Base-by-base conservation (phyloP, 495 filamentous ascomycete genomes). In the Halenospora varia region DNA sequence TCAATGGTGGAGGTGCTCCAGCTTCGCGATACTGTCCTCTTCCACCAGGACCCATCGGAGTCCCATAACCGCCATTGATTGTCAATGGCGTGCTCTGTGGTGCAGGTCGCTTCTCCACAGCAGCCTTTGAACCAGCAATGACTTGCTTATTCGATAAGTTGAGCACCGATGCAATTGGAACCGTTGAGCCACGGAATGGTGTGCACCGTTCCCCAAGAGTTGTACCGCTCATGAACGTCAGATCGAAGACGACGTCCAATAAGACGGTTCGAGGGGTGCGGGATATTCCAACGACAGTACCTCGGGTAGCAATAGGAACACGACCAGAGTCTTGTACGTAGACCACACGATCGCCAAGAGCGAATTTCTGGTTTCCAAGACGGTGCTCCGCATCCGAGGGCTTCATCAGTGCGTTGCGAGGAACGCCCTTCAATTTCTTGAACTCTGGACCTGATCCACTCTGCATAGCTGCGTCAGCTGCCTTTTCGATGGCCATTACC, bases 181-280 rank as follows among this genome's bases (percentile, higher is more conserved):
- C 91, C 0, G 95, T 97, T 68, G 94, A 92, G 40, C 95, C 95
- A 39, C 95, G 84, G 85, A 97, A 97, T 4, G 88, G 88, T n/a
- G 90, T 89, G 70, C 95, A 97, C 22, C 95, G 84, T 22, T 88
- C 90, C 56, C 88, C 86, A 11, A 99, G 79, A 0, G 87, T 91
- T 0, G 90, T 96, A 51, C 93, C 95, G 57, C 89, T 92, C 91
- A 99, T 97, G 70, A 99, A 99, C 2, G 88, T 88, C 17, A 80
- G 79, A 66, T 99, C 95, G 66, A 96, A 97, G 2, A 99, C 85
- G 51, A 97, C 82, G 68, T 99, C 95, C 23, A 99, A 80, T 26
- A 96, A 75, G 20, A 86, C 84, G 11, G 85, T 86, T 39, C 89
- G 86, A 18, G 90, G 71, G 1, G 92, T 96, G 26, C 89, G 82